Base-by-base conservation (phyloP, 225 moss, liverwort and hornwort genomes). In the Neckera pumila region DNA sequence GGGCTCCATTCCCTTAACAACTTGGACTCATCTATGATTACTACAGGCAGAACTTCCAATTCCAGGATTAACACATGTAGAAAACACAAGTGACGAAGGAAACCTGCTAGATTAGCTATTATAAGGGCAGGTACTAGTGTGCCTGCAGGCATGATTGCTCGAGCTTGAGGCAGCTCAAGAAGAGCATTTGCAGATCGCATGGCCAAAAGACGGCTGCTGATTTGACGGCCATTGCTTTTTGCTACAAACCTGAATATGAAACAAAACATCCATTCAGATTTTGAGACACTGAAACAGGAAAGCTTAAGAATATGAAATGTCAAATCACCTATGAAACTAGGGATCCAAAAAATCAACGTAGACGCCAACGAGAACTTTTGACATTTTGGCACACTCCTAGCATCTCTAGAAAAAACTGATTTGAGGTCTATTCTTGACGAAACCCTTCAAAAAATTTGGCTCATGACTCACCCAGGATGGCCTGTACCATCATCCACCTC, bases 171-270 rank as follows among this genome's bases (percentile, higher is more conserved):
- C 79, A 99, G 94, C 87, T 97, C 96, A 45, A 99, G 92, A 84
- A 99, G 92, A 49, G 97, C 96, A 92, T 99, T 99, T 88, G 98
- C 97, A 81, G 97, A 97, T 87, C 96, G 93, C 94, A 99, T 95
- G 92, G 94, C 94, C 59, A 96, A 86, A 82, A 99, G 95, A 70
- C 98, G 97, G 91, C 98, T 99, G 86, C 98, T 99, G 54, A 91
- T 73, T 90, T 99, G 98, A 83, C 89, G 90, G 47, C 97, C 98
- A 56, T 96, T 99, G 89, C 97, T 94, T 76, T 92, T 89, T 15
- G 97, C 97, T 54, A 97, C 93, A 89, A 97, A 97, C 36, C 98
- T 99, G 93, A 78, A 91, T 26, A 80, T 47, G 80, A 73, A 78
- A 79, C 45, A 58, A 70, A 89, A 70, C 17, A 40, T 60, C 22